Percentiles rank a stretch among this genome's conserved stretches.
Evolutionary conservation across 441 rosid genomes (phyloP).

Genomic region (Populus hybrid): DNA sequence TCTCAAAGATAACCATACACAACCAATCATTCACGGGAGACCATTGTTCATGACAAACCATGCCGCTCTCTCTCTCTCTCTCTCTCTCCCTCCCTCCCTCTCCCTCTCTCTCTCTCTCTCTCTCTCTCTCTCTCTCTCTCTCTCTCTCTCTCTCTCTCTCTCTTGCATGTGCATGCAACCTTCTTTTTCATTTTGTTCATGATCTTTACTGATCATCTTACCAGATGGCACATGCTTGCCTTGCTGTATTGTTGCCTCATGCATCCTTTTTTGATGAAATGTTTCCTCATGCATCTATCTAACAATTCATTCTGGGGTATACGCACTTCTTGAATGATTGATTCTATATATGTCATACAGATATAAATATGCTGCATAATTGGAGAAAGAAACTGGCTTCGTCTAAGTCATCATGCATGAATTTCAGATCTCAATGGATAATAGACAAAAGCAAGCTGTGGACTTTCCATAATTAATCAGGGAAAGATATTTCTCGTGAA

Average conservation of each 20-base stretch:
- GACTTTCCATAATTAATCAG: too few species aligned
- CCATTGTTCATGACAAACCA: neutral
- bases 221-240: constrained; percentile 26
- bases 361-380: neutral
- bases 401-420: too few species aligned
- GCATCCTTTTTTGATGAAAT: neutral
- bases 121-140: constrained; percentile 2
- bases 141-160: constrained; percentile 3
- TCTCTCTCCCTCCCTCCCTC: neutral
- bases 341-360: neutral
- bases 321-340: neutral
- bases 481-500: too few species aligned
- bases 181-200: neutral
- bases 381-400: neutral
- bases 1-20: constrained; percentile 9
- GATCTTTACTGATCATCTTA: neutral
- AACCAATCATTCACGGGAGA: constrained; percentile 7
- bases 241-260: constrained; percentile 20
- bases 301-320: neutral
- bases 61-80: neutral
- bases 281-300: constrained; percentile 9
- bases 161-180: neutral
- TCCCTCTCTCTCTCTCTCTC: neutral
- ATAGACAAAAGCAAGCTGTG: too few species aligned
- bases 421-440: too few species aligned